Percentiles rank a stretch among this genome's conserved stretches.
phyloP scores from a whole-genome alignment of 164 flowering plant species.

The Brasenia schreberi region DNA sequence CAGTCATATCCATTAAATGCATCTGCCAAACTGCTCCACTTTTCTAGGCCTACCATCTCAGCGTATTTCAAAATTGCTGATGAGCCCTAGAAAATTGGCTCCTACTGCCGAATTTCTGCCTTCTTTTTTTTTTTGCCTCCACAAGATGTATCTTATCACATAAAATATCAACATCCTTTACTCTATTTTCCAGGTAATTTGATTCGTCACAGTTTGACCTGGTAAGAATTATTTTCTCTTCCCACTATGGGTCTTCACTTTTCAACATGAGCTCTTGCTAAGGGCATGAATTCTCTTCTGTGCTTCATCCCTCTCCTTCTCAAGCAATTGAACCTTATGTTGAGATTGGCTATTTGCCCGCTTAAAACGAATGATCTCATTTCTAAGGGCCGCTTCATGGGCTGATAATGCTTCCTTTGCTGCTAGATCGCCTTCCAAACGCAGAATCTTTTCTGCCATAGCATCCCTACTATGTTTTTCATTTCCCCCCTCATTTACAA shows the following conservation, averaged over 20 bases:
- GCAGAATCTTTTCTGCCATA: slow-evolving; percentile 52
- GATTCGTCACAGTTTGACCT: slow-evolving; percentile 4
- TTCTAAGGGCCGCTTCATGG: slow-evolving; percentile 42
- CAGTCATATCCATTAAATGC: too few species aligned
- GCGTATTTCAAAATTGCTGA: too few species aligned
- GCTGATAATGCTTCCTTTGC: slow-evolving; percentile 38
- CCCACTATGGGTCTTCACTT: slow-evolving; percentile 22
- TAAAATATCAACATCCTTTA: slow-evolving; percentile 1
- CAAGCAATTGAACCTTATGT: slow-evolving; percentile 34
- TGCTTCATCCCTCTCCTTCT: slow-evolving; percentile 38
- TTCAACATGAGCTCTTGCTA: slow-evolving; percentile 30
- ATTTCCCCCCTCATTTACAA: slow-evolving; percentile 37
- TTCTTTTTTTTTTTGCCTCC: background rate
- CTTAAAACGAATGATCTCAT: slow-evolving; percentile 39
- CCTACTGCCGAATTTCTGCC: too few species aligned
- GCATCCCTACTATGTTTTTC: slow-evolving; percentile 22
- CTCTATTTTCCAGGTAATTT: background rate
- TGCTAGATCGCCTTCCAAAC: slow-evolving; percentile 35
- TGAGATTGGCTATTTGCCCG: slow-evolving; percentile 42
- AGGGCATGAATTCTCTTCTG: slow-evolving; percentile 28
- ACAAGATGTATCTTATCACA: background rate
- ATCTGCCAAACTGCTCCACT: too few species aligned
- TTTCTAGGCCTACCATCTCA: too few species aligned
- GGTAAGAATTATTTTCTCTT: slow-evolving; percentile 5
- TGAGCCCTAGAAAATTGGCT: too few species aligned